These are phyloP conservation scores for Neurospora tetraspora DNA, from an alignment of 495 filamentous ascomycete genomes.

Conservation along the genomic window DNA sequence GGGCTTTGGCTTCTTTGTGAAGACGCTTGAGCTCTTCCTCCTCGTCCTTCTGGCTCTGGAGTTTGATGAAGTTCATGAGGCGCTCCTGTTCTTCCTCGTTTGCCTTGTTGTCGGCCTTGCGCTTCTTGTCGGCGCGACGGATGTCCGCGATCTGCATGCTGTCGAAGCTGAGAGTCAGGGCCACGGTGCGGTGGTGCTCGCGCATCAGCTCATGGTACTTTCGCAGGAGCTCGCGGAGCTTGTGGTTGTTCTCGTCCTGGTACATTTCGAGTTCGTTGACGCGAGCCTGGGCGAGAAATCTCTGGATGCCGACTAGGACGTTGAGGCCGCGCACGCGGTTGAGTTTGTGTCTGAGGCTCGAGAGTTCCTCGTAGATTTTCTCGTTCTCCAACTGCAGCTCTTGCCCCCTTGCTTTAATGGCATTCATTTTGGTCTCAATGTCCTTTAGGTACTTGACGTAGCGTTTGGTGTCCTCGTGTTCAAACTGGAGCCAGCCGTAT, in stretches of 20 bases:
- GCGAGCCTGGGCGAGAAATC: not conserved
- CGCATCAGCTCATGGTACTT: too few species aligned
- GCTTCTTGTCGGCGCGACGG: not conserved
- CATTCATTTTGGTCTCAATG: not conserved
- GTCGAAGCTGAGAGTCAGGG: not conserved
- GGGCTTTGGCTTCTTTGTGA: not conserved
- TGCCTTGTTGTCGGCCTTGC: not conserved
- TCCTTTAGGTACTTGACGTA: not conserved
- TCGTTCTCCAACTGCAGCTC: not conserved
- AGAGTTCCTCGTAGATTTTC: not conserved
- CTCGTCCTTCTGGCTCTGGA: not conserved
- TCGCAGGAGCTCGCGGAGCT: not conserved
- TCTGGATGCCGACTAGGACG: not conserved
- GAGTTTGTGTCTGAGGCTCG: not conserved
- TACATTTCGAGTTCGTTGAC: not conserved
- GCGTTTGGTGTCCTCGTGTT: not conserved
- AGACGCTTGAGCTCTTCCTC: not conserved
- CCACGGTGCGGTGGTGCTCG: too few species aligned
- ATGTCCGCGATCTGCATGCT: not conserved
- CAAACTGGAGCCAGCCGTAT: not conserved
- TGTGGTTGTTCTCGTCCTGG: not conserved
- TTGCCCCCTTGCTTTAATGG: not conserved
- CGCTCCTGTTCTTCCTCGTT: not conserved
- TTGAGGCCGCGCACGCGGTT: not conserved
- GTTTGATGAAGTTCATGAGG: not conserved